Base-by-base conservation (phyloP, 2,329 filamentous ascomycete species). In the Penicillium sp. region DNA sequence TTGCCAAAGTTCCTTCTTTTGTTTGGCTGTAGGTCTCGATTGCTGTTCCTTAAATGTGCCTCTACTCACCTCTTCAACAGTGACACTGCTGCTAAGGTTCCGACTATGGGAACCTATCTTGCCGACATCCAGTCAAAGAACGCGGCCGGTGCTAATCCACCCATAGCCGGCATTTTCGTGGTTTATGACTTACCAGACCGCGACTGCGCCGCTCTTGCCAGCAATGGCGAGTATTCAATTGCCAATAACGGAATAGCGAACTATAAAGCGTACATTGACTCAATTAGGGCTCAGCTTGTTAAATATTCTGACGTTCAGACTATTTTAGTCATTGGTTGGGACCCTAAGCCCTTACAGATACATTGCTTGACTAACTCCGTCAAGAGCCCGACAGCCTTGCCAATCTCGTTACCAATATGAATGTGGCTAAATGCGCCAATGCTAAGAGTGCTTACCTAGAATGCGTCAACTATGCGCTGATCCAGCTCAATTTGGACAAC, bases 131-230 rank as follows among this genome's bases (percentile, higher is more conserved):
- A 76, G 55, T 62, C 70, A 34, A 64, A 75, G 59, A 81, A 82
- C 51, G 70, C 66, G 24, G 76, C 73, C 26, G 78, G 79, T n/a
- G 76, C 76, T 7, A 76, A 66, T 47, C 74, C 75, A 28, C 73
- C 74, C 3, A 64, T 78, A 51, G 74, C 77, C 16, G 77, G 76
- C 16, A 75, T 75, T 1, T 80, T 85, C 47, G 83, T 86, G 49
- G 80, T 86, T 49, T 86, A 86, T 68, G 80, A 86, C 65, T 71
- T 86, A 12, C 84, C 84, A 42, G 82, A 85, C 60, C 80, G 83
- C 65, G 84, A 86, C 65, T 86, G 84, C 63, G 79, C 83, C 13
- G 84, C 84, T 45, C 74, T 81, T 60, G 83, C 83, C 13, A 85
- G 83, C 57, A 85, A 85, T 63, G 83, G 83, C 54, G 83, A 86